Base-by-base conservation (phyloP, 441 rosid species). In the Arabidopsis lyrata region DNA sequence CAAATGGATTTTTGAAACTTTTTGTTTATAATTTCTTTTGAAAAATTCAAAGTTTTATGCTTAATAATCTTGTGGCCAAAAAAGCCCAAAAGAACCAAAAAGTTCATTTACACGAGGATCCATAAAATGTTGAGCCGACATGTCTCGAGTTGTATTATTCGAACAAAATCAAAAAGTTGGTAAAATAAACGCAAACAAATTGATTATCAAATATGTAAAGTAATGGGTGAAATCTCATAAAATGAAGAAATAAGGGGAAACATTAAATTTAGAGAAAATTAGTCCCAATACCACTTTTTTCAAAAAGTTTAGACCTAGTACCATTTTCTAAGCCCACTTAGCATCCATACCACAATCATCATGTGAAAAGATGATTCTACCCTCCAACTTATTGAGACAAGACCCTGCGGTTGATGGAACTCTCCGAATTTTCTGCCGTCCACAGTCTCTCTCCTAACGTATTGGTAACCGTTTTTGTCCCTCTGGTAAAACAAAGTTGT, bases 211-310 rank as follows among this genome's bases (percentile, higher is more conserved):
- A 71, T 29, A 2, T 62, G 6, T 29, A 15, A 62, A 66, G 2
- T 35, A 35, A 6, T 22, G 52, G 68, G 44, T 42, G 55, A 53
- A 63, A 63, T 62, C 62, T 61, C 18, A 42, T 41, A 18, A 63
- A 38, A 53, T 62, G 34, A 38, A 8, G 42, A 50, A 62, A 72
- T 29, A 13, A 11, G 52, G 41, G 34, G 7, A 13, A 27, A 54
- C 1, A n/a, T 50, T 7, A 8, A 24, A 47, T 42, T n/a, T n/a
- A n/a, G n/a, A n/a, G n/a, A n/a, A n/a, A n/a, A n/a, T n/a, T n/a
- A n/a, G n/a, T n/a, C n/a, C n/a, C n/a, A n/a, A n/a, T n/a, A n/a
- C n/a, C n/a, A n/a, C n/a, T n/a, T n/a, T n/a, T n/a, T n/a, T n/a
- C n/a, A n/a, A n/a, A n/a, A n/a, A n/a, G n/a, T n/a, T n/a, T n/a